Conservation (phyloP, 352 stramenopile species). For the Pythium apleroticum region DNA sequence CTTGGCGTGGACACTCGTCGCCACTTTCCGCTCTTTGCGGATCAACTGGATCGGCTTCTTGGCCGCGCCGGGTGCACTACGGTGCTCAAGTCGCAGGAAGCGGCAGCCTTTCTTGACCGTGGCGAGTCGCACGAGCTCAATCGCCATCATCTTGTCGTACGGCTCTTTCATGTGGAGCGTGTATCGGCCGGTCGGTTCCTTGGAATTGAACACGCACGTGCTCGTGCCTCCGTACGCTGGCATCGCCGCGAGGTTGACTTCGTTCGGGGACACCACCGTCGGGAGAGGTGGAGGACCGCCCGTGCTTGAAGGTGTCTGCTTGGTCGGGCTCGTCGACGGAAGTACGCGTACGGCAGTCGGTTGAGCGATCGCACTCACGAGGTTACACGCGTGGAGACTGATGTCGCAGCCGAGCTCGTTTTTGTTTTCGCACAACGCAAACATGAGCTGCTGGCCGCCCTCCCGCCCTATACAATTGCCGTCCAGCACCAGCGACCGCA, state of each 20-base stretch:
- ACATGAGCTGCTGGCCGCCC: constrained; percentile 66
- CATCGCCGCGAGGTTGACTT: constrained; percentile 38
- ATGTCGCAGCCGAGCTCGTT: constrained; percentile 54
- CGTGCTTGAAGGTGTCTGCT: neutral
- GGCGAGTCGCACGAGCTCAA: constrained; percentile 73
- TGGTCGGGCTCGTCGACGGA: neutral
- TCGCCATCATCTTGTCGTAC: constrained; percentile 80
- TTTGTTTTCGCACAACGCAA: constrained; percentile 60
- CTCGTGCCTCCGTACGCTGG: constrained; percentile 45
- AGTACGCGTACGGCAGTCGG: neutral
- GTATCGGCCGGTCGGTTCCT: constrained; percentile 73
- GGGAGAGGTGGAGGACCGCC: neutral
- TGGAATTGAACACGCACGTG: constrained; percentile 57
- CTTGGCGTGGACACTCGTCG: constrained; percentile 14
- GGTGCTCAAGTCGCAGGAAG: constrained; percentile 68
- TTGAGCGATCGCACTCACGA: constrained; percentile 24
- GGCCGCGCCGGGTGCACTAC: constrained; percentile 11
- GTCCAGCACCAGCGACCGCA: constrained; percentile 67
- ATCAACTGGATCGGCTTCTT: constrained; percentile 49
- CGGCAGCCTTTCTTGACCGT: constrained; percentile 71
- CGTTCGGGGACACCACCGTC: constrained; percentile 2
- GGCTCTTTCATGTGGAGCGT: constrained; percentile 58
- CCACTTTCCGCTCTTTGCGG: constrained; percentile 41
- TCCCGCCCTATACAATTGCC: constrained; percentile 75
- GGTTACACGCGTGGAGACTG: constrained; percentile 62